Evolutionary conservation across 345 rosid species (phyloP).

Genomic region (Trapa incisa): DNA sequence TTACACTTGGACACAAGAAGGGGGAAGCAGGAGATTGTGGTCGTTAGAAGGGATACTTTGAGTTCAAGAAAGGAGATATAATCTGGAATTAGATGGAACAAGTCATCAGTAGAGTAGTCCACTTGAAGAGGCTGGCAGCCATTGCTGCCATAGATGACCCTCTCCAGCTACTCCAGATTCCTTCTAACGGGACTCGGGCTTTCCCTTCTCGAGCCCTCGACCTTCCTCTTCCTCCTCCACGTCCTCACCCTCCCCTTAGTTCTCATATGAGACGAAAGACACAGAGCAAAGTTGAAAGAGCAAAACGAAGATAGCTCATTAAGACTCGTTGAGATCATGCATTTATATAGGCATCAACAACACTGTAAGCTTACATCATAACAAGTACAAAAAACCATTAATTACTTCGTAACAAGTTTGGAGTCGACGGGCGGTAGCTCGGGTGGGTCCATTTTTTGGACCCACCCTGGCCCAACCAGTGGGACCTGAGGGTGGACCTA

Average conservation of each 20-base stretch:
- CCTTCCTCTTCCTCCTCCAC: slow-evolving; percentile 2
- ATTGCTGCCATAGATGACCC: slow-evolving; percentile 7
- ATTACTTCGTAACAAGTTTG: too few relatives aligned
- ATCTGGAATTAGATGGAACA: slow-evolving; percentile 7
- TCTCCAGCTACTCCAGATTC: slow-evolving; percentile 6
- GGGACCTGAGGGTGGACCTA: too few relatives aligned
- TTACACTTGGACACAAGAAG: slow-evolving; percentile 3
- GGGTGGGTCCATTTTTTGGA: too few relatives aligned
- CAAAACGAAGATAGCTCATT: background rate
- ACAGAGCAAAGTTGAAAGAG: background rate
- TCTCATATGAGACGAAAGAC: background rate
- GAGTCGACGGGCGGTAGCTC: too few relatives aligned
- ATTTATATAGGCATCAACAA: background rate
- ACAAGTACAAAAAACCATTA: too few relatives aligned
- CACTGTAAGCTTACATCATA: background rate
- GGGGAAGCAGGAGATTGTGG: slow-evolving; percentile 1
- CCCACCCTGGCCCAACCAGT: too few relatives aligned
- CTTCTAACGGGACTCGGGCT: slow-evolving; percentile 4
- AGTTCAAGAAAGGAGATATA: slow-evolving; percentile 10
- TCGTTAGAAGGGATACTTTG: slow-evolving; percentile 7
- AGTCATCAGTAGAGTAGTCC: background rate
- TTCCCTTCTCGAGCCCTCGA: background rate
- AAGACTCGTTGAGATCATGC: background rate
- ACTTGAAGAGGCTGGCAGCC: background rate
- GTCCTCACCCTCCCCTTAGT: slow-evolving; percentile 1